Base-by-base conservation (phyloP, 768 basidiomycete genomes). In the Lactifluus echinatus region DNA sequence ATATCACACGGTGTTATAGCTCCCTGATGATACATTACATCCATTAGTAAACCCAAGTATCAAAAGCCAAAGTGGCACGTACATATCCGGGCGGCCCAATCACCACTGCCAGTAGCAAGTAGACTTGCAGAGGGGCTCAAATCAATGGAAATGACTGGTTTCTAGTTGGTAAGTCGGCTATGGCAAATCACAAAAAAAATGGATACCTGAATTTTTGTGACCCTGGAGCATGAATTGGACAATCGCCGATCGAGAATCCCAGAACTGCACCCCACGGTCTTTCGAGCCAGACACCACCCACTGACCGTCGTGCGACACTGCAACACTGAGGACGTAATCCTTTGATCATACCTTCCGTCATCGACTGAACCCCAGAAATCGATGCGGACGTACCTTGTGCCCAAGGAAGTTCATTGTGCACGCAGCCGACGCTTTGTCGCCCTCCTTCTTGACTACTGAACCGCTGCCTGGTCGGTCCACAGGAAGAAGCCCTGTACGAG, bases 221-320 rank as follows among this genome's bases (percentile, higher is more conserved):
- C 87, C 84, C 69, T 97, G 94, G 31, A 99, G 76, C 87, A 95
- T 92, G 66, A 90, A 87, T 70, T 98, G 94, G 65, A 93, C 86
- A 40, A 83, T 79, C 39, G 82, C 85, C 12, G 78, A 79, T 61
- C 80, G 77, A 51, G 89, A 82, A 67, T 94, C 90, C 85, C 89
- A 92, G 68, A 95, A 93, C 69, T 94, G 91, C 54, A 99, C 93
- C 0, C 92, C 88, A 12, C 96, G 87, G 69, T 99, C 96, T 73
- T 97, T 97, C 34, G 84, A 86, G 50, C 96, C 95, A 11, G 91
- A 93, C 11, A 96, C 94, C 64, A 98, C 87, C 89, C 93, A 87
- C 63, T 89, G 83, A 4, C 90, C 91, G 70, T 97, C 94, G 61
- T 92, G 87, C 45, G 90, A 92, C 47, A 93, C 89, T 19, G 83